Evolutionary conservation across 441 rosid species (phyloP).

Genomic region (Pelargonium australe): DNA sequence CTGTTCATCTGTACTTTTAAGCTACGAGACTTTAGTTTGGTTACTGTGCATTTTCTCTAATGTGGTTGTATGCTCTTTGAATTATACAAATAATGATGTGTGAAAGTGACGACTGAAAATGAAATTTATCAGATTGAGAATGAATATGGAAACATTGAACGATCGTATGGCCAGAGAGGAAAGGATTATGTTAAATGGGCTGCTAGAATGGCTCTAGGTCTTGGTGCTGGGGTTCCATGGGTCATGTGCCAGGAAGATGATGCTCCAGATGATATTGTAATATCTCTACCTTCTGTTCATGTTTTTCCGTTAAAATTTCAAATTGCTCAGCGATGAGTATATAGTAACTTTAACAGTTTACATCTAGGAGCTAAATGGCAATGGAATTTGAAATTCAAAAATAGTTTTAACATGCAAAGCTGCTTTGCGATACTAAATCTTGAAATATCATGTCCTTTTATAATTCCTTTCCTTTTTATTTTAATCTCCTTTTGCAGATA

Average conservation of each 20-base stretch:
- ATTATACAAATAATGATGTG: neutral
- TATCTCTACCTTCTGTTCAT: neutral
- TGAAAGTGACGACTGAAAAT: neutral
- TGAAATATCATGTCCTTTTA: neutral
- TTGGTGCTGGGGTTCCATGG: constrained; percentile 88
- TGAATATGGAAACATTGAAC: constrained; percentile 73
- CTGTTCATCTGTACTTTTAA: neutral
- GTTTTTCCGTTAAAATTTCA: neutral
- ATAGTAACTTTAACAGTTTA: neutral
- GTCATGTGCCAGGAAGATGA: constrained; percentile 86
- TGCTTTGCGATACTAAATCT: too few species aligned
- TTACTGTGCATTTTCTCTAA: neutral
- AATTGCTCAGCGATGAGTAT: constrained; percentile 1
- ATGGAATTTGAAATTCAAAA: neutral
- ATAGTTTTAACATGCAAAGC: too few species aligned
- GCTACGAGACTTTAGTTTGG: neutral
- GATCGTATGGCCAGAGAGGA: constrained; percentile 64
- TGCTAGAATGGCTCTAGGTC: constrained; percentile 87
- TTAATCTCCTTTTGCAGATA: constrained; percentile 35
- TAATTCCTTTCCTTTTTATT: constrained; percentile 4
- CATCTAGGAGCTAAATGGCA: neutral
- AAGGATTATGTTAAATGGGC: constrained; percentile 79
- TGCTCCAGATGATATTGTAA: constrained; percentile 75
- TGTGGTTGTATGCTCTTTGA: neutral
- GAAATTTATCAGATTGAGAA: constrained; percentile 56